Base-by-base conservation (phyloP, 306 rosid genomes). In the Lagenaria siceraria region DNA sequence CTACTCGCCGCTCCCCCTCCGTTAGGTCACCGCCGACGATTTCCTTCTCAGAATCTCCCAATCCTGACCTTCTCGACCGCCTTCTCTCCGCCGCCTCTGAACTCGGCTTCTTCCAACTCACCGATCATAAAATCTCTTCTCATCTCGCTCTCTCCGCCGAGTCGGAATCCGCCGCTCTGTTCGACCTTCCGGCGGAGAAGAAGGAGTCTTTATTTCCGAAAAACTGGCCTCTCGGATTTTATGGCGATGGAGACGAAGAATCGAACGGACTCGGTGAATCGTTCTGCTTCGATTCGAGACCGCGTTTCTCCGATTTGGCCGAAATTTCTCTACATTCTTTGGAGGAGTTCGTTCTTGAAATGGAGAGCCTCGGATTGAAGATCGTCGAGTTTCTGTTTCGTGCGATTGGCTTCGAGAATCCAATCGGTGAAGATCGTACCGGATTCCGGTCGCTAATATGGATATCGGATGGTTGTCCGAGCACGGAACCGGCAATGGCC, bases 181-280 rank as follows among this genome's bases (percentile, higher is more conserved):
- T 93, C 65, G 73, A 88, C 49, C 96, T 90, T 9, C 70, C 92
- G 0, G 73, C 46, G 6, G 87, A 82, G 35, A 61, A 81, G 54
- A 91, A 90, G 54, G 84, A 86, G 17, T 48, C 90, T 4, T 42
- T 13, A 8, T 81, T 86, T 66, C 88, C 94, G 3, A 81, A 82
- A 38, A 82, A 78, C 87, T 91, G 96, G 97, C 98, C 98, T 25
- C 60, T 90, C 3, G 98, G 97, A 12, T 91, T 86, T 81, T 84
- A 82, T 6, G 87, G 35, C 8, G 84, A 60, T 0, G 86, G 78
- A 4, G 83, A 83, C 0, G 86, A 84, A 0, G 88, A 78, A 15
- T 81, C 80, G 0, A 79, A 87, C 7, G 86, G 77, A 22, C 55
- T 27, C 19, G 82, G 81, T 1, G 96, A 93, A 83, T 93, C 97